Evolutionary conservation across 164 flowering plant genomes (phyloP).

Genomic region (Vitis labrusca): DNA sequence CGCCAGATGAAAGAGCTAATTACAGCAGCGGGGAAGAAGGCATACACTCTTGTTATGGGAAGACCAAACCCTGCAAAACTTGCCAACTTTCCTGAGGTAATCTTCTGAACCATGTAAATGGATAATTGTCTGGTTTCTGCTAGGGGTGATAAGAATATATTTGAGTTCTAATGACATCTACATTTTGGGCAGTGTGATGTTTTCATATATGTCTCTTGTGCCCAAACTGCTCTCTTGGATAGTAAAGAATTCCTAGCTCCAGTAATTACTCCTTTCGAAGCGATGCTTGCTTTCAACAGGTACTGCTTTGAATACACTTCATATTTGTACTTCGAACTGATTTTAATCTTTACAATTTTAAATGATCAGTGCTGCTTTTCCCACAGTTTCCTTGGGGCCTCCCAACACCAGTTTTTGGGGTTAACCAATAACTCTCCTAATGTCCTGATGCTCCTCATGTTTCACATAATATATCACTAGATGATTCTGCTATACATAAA

Average conservation of each 20-base stretch:
- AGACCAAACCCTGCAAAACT: slow-evolving; percentile 97
- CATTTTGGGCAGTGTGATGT: slow-evolving; percentile 72
- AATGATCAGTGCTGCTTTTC: no score
- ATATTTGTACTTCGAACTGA: not conserved
- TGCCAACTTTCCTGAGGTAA: slow-evolving; percentile 95
- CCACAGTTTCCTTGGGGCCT: no score
- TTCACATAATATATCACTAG: no score
- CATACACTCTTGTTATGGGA: slow-evolving; percentile 86
- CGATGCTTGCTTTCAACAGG: slow-evolving; percentile 86
- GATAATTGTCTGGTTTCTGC: not conserved
- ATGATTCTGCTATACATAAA: no score
- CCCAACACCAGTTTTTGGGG: no score
- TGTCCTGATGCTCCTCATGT: no score
- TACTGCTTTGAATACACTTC: slow-evolving; percentile 16
- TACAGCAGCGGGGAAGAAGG: slow-evolving; percentile 77
- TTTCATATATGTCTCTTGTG: slow-evolving; percentile 81
- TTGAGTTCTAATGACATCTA: not conserved
- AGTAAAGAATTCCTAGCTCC: slow-evolving; percentile 96
- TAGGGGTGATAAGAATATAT: not conserved
- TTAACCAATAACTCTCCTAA: no score
- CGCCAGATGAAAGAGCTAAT: slow-evolving; percentile 78
- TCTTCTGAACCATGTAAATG: not conserved
- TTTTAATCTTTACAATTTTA: not conserved
- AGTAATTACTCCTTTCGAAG: slow-evolving; percentile 94
- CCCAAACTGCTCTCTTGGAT: slow-evolving; percentile 95